phyloP scores from a whole-genome alignment of 2,329 filamentous ascomycete genomes.

The Ophiostoma ulmi region DNA sequence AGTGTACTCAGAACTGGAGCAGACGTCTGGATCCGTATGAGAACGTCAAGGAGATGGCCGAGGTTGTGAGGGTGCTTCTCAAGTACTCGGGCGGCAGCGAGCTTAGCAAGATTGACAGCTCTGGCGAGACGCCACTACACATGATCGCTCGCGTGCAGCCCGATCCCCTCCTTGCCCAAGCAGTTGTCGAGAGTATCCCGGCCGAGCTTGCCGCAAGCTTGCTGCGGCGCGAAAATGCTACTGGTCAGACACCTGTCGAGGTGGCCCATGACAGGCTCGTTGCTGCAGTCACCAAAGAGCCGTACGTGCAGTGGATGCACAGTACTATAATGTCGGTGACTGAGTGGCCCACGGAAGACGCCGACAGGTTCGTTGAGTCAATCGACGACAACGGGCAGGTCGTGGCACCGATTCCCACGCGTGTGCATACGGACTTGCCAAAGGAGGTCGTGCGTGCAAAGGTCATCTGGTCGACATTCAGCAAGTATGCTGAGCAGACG shows the following conservation, averaged over 20 bases:
- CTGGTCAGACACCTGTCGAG: slow-evolving; percentile 62
- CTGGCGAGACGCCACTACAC: slow-evolving; percentile 63
- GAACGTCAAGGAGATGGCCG: background rate
- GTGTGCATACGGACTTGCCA: background rate
- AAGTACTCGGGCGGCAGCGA: slow-evolving; percentile 51
- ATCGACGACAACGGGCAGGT: background rate
- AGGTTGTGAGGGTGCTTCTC: slow-evolving; percentile 44
- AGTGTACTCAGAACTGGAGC: background rate
- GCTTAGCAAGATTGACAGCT: slow-evolving; percentile 55
- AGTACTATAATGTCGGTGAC: background rate
- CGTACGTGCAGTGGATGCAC: background rate
- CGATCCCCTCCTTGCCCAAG: slow-evolving; percentile 18
- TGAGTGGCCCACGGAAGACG: background rate
- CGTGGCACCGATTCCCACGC: background rate
- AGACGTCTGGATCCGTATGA: background rate
- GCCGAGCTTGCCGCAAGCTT: slow-evolving; percentile 39
- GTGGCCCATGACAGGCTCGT: background rate
- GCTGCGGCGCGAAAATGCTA: slow-evolving; percentile 67
- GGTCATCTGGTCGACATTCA: background rate
- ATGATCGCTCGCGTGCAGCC: slow-evolving; percentile 41
- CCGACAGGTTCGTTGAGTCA: background rate
- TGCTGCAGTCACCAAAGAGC: background rate
- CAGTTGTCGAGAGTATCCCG: slow-evolving; percentile 52
- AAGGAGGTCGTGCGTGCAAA: background rate
- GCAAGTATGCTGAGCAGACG: slow-evolving; percentile 14